Conservation (phyloP, 2,329 filamentous ascomycete genomes). For the Intubia oerlemansii region DNA sequence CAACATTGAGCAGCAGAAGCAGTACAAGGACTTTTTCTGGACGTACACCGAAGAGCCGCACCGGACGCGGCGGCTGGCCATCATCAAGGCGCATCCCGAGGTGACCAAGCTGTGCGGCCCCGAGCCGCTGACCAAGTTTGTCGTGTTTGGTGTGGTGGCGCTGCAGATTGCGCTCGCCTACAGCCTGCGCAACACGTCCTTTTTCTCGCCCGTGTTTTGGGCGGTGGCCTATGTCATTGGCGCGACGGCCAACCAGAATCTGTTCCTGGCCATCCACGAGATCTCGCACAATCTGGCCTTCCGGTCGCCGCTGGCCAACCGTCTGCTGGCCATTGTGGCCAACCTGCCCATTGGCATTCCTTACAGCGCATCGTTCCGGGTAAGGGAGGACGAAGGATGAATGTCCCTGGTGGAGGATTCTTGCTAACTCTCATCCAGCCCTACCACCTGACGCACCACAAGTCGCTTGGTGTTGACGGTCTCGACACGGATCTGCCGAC, state of each 20-base stretch:
- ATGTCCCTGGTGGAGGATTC: too few species aligned
- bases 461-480: slow-evolving; percentile 89
- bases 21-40: slow-evolving; percentile 93
- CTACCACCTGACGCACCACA: slow-evolving; percentile 97
- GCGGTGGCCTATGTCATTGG: slow-evolving; percentile 76
- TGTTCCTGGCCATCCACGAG: slow-evolving; percentile 96
- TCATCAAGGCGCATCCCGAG: slow-evolving; percentile 97
- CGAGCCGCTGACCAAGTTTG: slow-evolving; percentile 86
- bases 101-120: slow-evolving; percentile 93
- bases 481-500: slow-evolving; percentile 93
- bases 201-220: slow-evolving; percentile 73
- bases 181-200: slow-evolving; percentile 51
- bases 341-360: slow-evolving; percentile 92
- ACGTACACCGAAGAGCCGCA: slow-evolving; percentile 98
- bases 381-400: too few species aligned
- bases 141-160: slow-evolving; percentile 64
- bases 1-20: too few species aligned
- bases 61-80: slow-evolving; percentile 69
- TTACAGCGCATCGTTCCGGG: slow-evolving; percentile 87
- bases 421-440: slow-evolving; percentile 31
- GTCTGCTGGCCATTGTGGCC: slow-evolving; percentile 75
- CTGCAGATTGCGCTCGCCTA: slow-evolving; percentile 65
- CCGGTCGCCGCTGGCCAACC: slow-evolving; percentile 56
- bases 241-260: slow-evolving; percentile 92
- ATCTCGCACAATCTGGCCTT: slow-evolving; percentile 97